A percentile compares a stretch with the other conserved stretches of the same genome.
Conservation (phyloP, 768 basidiomycete genomes). For the Russula foetens region DNA sequence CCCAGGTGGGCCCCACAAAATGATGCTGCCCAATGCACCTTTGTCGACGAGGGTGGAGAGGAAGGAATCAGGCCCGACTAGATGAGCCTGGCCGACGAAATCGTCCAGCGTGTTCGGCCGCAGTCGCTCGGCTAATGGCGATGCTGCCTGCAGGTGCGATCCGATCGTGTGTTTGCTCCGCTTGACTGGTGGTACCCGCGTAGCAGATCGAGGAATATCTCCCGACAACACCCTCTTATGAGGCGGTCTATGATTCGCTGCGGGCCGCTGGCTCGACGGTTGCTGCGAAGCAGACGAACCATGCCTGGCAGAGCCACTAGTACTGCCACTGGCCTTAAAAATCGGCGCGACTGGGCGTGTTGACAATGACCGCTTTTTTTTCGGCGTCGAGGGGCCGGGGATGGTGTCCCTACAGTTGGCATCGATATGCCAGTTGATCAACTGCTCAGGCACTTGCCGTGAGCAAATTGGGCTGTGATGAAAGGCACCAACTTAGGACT, state of each 20-base stretch:
- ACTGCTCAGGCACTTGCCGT: slow-evolving; percentile 5
- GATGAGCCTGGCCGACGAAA: slow-evolving; percentile 65
- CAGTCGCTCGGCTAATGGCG: slow-evolving; percentile 66
- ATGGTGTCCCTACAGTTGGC: slow-evolving; percentile 13
- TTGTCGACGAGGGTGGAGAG: slow-evolving; percentile 44
- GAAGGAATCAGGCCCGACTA: slow-evolving; percentile 50
- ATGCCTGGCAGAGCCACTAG: background rate
- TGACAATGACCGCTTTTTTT: background rate
- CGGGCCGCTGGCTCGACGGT: background rate
- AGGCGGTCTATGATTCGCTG: background rate
- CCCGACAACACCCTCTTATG: background rate
- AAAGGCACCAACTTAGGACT: background rate
- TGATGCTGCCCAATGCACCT: slow-evolving; percentile 48
- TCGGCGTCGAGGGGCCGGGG: background rate
- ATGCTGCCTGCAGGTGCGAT: slow-evolving; percentile 27
- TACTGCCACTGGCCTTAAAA: background rate
- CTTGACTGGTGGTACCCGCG: background rate
- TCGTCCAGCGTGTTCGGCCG: slow-evolving; percentile 58
- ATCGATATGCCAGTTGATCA: slow-evolving; percentile 14
- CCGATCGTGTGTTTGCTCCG: slow-evolving; percentile 5
- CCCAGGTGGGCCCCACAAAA: slow-evolving; percentile 77
- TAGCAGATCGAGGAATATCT: background rate
- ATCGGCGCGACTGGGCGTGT: slow-evolving; percentile 7
- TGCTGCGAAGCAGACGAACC: background rate
- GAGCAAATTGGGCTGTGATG: slow-evolving; percentile 13